Base-by-base conservation (phyloP, 2,329 filamentous ascomycete genomes). In the Paradendryphiella salina region DNA sequence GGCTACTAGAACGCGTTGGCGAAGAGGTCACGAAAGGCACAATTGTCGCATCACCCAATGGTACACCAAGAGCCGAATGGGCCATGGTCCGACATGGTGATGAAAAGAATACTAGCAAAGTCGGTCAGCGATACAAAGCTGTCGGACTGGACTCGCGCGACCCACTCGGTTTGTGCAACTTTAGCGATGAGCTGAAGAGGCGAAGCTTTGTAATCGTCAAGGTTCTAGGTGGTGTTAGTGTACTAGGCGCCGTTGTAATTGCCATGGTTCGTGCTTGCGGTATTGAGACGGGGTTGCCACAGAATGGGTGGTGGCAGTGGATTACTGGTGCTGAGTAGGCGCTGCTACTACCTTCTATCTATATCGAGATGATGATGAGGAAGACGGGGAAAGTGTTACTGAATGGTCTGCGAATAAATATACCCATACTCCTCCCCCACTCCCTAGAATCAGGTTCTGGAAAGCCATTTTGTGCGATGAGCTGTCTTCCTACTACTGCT, bases 111-210 rank as follows among this genome's bases (percentile, higher is more conserved):
- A 60, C 58, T 56, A 42, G 50, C 70, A 64, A 52, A 49, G 60
- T 42, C 43, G 42, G 56, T 3, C 53, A 64, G 18, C 46, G 63
- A 31, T 68, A 70, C 8, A 64, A 49, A 36, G 52, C 52, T n/a
- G 48, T 49, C 40, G 64, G 73, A 15, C 59, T 80, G 39, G 78
- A 79, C 60, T 80, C 84, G 28, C 81, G 88, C 52, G 92, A 96
- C 70, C 92, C 92, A 0, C 78, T 96, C 0, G 91, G 91, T 0
- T 71, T 96, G 29, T 79, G 95, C 43, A 80, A 85, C 54, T 81
- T 91, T 57, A 82, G 83, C 2, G 84, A 87, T 15, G 82, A 84
- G 29, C 65, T 95, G 32, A 85, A 81, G 60, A 79, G 80, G 36
- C 82, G 80, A 37, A 83, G 88, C 0, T 85, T 85, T 77, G 72